These are phyloP conservation scores for Poteriospumella lacustris DNA, from an alignment of 108 stramenopile species.

Conservation along the genomic window DNA sequence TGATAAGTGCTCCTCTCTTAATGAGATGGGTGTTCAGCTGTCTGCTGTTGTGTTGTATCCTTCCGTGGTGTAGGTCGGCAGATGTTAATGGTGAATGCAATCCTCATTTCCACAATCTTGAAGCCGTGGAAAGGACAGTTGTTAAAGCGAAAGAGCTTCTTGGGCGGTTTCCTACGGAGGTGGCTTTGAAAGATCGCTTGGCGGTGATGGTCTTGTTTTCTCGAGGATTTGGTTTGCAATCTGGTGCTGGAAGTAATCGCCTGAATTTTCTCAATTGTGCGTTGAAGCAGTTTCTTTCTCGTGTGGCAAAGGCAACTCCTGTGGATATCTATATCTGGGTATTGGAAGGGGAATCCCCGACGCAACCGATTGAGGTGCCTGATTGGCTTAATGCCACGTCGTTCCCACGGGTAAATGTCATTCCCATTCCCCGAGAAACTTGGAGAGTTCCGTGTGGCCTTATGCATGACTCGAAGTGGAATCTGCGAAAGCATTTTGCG, in stretches of 20 bases:
- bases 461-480: neutral
- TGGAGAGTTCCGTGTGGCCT: constrained; percentile 4
- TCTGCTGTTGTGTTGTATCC: too few relatives aligned
- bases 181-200: neutral
- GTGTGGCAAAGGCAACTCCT: neutral
- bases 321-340: constrained; percentile 6
- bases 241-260: neutral
- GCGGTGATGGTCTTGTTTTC: constrained; percentile 1
- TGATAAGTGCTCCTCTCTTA: too few relatives aligned
- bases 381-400: neutral
- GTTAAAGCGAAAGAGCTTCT: too few relatives aligned
- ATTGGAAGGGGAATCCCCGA: neutral
- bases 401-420: constrained; percentile 1
- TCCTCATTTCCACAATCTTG: too few relatives aligned
- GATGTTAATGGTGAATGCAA: too few relatives aligned
- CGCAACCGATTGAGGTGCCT: neutral
- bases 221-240: neutral
- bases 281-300: neutral
- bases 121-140: too few relatives aligned
- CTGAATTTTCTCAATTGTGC: neutral
- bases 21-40: too few relatives aligned
- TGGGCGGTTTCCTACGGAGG: too few relatives aligned
- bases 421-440: neutral
- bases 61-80: too few relatives aligned
- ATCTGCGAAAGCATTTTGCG: neutral